phyloP scores from a whole-genome alignment of 257 asterid species.

The Hygrophila difformis region DNA sequence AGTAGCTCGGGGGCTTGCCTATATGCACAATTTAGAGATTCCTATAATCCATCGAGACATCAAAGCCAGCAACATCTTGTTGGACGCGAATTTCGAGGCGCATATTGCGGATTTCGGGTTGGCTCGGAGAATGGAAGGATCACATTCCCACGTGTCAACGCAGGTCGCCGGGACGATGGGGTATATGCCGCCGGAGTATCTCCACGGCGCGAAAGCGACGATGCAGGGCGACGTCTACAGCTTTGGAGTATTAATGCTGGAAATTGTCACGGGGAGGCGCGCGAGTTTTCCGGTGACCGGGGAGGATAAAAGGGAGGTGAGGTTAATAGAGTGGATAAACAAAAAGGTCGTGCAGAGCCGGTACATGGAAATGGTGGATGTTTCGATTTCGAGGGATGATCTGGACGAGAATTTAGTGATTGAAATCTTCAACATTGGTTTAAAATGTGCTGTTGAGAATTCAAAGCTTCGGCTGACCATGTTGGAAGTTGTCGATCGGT shows the following conservation, averaged over 20 bases:
- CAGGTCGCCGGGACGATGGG: slow-evolving; percentile 95
- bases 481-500: slow-evolving; percentile 42
- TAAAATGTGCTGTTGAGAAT: slow-evolving; percentile 39
- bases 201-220: slow-evolving; percentile 53
- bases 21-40: slow-evolving; percentile 47
- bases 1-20: slow-evolving; percentile 55
- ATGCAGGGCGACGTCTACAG: slow-evolving; percentile 68
- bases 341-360: slow-evolving; percentile 29
- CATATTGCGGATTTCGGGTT: slow-evolving; percentile 86
- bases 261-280: slow-evolving; percentile 53
- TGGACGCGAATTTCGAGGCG: slow-evolving; percentile 49
- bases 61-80: slow-evolving; percentile 57
- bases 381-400: slow-evolving; percentile 26
- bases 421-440: slow-evolving; percentile 46
- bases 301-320: slow-evolving; percentile 55
- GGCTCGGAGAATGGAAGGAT: slow-evolving; percentile 55
- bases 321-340: slow-evolving; percentile 53
- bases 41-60: slow-evolving; percentile 77
- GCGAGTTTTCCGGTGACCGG: slow-evolving; percentile 61
- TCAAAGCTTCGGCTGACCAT: slow-evolving; percentile 44
- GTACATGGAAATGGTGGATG: slow-evolving; percentile 63
- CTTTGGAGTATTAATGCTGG: slow-evolving; percentile 68
- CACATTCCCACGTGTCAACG: slow-evolving; percentile 76
- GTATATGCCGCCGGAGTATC: slow-evolving; percentile 87
- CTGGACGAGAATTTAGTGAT: slow-evolving; percentile 24